Percentiles rank a stretch among this genome's conserved stretches.
Evolutionary conservation across 805 yeast genomes (phyloP).

Genomic region (Wickerhamiella occidentalis): DNA sequence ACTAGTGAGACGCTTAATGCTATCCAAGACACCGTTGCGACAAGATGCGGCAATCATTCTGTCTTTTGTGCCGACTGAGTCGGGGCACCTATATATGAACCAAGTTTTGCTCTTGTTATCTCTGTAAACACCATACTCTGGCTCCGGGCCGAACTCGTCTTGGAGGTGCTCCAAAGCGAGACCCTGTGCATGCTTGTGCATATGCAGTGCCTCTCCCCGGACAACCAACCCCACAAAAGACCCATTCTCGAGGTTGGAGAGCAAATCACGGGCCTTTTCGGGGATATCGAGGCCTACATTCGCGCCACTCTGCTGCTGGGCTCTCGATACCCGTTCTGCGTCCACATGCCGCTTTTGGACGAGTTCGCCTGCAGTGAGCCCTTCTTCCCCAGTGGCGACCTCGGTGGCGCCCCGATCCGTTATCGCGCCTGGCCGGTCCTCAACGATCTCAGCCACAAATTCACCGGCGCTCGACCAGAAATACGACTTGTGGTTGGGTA

Average conservation of each 20-base stretch:
- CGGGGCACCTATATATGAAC: conserved; percentile 35
- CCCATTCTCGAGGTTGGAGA: background rate
- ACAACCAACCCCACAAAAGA: conserved; percentile 6
- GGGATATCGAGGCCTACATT: conserved; percentile 2
- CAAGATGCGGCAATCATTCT: conserved; percentile 88
- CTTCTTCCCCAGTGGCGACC: background rate
- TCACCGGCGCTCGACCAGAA: conserved; percentile 49
- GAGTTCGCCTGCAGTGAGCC: background rate
- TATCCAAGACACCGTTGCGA: conserved; percentile 29
- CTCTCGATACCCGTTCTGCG: background rate
- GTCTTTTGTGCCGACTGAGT: conserved; percentile 77
- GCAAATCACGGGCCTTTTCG: background rate
- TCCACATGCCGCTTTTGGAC: background rate
- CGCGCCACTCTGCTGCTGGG: conserved; percentile 6
- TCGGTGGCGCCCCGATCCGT: conserved; percentile 3
- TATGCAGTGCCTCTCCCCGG: conserved; percentile 11
- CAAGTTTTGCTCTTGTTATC: conserved; percentile 20
- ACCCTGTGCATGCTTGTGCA: conserved; percentile 9
- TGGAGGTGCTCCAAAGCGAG: background rate
- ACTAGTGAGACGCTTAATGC: conserved; percentile 16
- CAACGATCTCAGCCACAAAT: conserved; percentile 7
- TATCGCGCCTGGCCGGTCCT: background rate
- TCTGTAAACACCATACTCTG: conserved; percentile 18
- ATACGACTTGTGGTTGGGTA: conserved; percentile 40
- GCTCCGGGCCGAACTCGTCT: conserved; percentile 10